These are phyloP conservation scores for Wickerhamomyces canadensis DNA, from an alignment of 805 yeast species.

Conservation along the genomic window DNA sequence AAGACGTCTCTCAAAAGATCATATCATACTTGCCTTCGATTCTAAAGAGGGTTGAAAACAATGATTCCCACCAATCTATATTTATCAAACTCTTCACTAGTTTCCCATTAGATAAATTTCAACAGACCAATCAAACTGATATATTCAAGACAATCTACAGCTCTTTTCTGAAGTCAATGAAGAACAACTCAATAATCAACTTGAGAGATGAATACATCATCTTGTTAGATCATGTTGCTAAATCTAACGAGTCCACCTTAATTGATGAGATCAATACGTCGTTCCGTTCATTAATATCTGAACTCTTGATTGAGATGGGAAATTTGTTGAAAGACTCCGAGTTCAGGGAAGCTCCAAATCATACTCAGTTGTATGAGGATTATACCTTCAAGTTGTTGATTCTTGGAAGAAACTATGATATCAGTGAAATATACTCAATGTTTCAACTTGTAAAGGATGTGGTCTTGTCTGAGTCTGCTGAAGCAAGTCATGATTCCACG, in stretches of 20 bases:
- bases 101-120: constrained; percentile 18
- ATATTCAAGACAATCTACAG: constrained; percentile 8
- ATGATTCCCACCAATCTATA: constrained; percentile 9
- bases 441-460: constrained; percentile 10
- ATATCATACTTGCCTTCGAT: constrained; percentile 7
- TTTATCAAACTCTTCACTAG: constrained; percentile 13
- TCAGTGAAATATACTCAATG: constrained; percentile 5
- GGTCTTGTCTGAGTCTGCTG: constrained; percentile 2
- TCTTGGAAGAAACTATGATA: constrained; percentile 12
- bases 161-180: constrained; percentile 14
- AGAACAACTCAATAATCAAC: constrained; percentile 12
- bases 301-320: constrained; percentile 2
- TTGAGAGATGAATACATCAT: constrained; percentile 9
- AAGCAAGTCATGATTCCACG: neutral
- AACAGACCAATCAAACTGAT: constrained; percentile 13
- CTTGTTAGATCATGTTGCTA: constrained; percentile 6
- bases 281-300: constrained; percentile 9
- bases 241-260: constrained; percentile 2
- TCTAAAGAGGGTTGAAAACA: constrained; percentile 12
- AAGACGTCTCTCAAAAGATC: constrained; percentile 13
- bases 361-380: constrained; percentile 13
- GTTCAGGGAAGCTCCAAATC: constrained; percentile 1
- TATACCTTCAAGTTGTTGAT: constrained; percentile 15
- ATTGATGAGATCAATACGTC: constrained; percentile 7
- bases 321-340: neutral